A percentile compares a stretch with the other conserved stretches of the same genome.
Conservation (phyloP, 345 rosid genomes). For the Hypericum perforatum region DNA sequence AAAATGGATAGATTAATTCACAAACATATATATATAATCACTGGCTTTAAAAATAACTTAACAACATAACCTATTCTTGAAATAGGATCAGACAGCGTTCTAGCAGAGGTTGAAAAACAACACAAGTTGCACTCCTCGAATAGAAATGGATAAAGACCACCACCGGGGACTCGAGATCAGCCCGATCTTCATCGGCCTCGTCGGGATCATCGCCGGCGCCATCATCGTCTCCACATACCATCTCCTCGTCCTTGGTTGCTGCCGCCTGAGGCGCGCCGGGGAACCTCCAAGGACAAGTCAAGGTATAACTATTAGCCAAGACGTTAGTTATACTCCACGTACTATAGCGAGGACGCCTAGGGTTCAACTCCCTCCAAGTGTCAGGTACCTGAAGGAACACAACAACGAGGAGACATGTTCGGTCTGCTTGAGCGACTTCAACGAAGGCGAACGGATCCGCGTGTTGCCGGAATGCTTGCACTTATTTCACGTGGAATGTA, state of each 20-base stretch:
- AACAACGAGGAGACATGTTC: slow-evolving; percentile 21
- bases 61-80: too few relatives aligned
- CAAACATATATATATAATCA: too few relatives aligned
- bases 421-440: slow-evolving; percentile 18
- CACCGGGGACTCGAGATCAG: background rate
- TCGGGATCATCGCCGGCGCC: slow-evolving; percentile 36
- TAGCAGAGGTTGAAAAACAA: too few relatives aligned
- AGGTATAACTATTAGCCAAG: background rate
- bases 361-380: slow-evolving; percentile 4
- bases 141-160: background rate
- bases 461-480: slow-evolving; percentile 20
- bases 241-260: slow-evolving; percentile 18
- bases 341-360: background rate
- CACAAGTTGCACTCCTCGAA: too few relatives aligned
- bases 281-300: background rate
- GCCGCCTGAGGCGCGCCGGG: background rate
- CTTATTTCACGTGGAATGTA: slow-evolving; percentile 15
- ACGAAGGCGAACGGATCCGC: slow-evolving; percentile 12
- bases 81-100: too few relatives aligned
- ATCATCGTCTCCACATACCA: slow-evolving; percentile 29
- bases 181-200: slow-evolving; percentile 25
- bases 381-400: slow-evolving; percentile 20
- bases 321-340: background rate
- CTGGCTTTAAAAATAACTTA: too few relatives aligned
- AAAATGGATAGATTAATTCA: too few relatives aligned